Evolutionary conservation across 1,284 basidiomycete species (phyloP), one percentile per base, ranked within the genome.

Genomic region (Cryptococcus amylolentus): DNA sequence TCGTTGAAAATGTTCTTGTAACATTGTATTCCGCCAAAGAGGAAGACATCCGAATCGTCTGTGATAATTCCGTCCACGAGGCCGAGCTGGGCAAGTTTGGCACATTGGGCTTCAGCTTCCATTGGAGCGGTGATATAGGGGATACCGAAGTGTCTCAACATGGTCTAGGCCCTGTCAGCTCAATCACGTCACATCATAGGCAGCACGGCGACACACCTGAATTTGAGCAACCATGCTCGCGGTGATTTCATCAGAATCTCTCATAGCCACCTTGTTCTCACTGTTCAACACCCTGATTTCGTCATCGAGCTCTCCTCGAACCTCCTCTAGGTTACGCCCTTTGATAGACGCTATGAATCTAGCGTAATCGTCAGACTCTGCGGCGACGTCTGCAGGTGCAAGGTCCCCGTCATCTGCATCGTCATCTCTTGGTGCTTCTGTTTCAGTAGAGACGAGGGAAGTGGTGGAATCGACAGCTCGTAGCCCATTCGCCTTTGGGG

Each of bases 1-100:
- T 98, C 92, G 77, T 98, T 98, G 81, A 99, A 99, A 88, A 99
- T 96, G 76, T 99, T 97, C 78, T 96, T 96, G 82, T 89, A 97
- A 44, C 98, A 91, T 28, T 91, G 86, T 57, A 84, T 80, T 16
- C 90, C 95, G 35, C 96, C 95, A 66, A 99, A 99, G 46, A 98
- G 85, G 77, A 99, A 99, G 38, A 98, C 93, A 70, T 99, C 96
- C 16, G 92, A 96, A 77, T 99, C 96, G 76, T 99, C 96, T 0
- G 96, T 99, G 75, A 99, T 98, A 63, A 98, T 89, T 0, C 96
- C 96, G 67, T 98, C 93, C 39, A 97, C 95, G 27, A 98, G 82
- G 3, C 86, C 84, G 7, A 95, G 82, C 13, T 84, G 80, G 4
- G 92, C 87, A 10, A 99, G 86, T 66, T 92, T 87, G 4, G 96